Base-by-base conservation (phyloP, 2,329 filamentous ascomycete species). In the Colletotrichum tamarilloi region DNA sequence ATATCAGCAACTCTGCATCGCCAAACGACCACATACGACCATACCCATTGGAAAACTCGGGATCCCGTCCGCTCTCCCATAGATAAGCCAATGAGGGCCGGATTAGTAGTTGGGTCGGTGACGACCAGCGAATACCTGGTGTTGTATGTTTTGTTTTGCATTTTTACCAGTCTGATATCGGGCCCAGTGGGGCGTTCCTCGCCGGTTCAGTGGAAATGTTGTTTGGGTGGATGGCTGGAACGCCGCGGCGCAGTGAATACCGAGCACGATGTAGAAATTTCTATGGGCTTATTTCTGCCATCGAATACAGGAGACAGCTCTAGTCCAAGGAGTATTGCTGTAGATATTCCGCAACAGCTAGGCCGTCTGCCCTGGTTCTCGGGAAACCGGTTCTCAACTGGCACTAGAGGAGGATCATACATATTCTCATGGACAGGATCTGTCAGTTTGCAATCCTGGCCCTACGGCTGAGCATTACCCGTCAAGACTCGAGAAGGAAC, bases 81-180 rank as follows among this genome's bases (percentile, higher is more conserved):
- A 62, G 58, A 62, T 62, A 62, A 60, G 58, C 58, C 35, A 14
- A 11, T 46, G 58, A 62, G 58, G 58, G 58, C 58, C 22, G 38
- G 58, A 62, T 62, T 49, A 62, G 58, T 49, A 62, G 58, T 62
- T 62, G 58, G 35, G 58, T 62, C 58, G 58, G 58, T 62, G 58
- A 62, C 58, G 58, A 62, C 35, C 58, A 62, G 58, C 58, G 58
- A 62, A 62, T 62, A 62, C 58, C 58, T 30, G 58, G 58, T 62
- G 58, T 49, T 62, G 58, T 62, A 49, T 62, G 58, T 58, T 9
- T 5, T 16, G 1, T 30, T 30, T 35, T 16, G 12, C 14, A 4
- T 6, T 24, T 35, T 58, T 58, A 9, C 16, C 7, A 49, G 4
- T n/a, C 1, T 19, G 42, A 19, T 19, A 49, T n/a, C 8, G 32